Evolutionary conservation across 257 asterid genomes (phyloP), one percentile per base, ranked within the genome.

Genomic region (Knoxia roxburghii): DNA sequence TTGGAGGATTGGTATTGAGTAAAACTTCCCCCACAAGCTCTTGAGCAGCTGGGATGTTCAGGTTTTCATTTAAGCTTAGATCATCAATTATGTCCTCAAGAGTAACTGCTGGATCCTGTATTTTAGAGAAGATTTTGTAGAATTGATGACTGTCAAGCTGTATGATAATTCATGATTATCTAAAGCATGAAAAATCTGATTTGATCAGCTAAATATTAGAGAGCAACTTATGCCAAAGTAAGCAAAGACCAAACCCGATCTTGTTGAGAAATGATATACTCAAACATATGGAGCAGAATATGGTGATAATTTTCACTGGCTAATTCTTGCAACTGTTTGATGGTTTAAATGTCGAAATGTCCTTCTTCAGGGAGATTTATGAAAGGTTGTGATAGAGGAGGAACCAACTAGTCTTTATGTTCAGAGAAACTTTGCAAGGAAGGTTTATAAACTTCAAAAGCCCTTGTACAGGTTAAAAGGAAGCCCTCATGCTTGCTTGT

Each of bases 81-180:
- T 75, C 81, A 73, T 71, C 73, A 21, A 61, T 50, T 29, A 79
- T 68, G 73, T 75, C 87, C 17, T 61, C 79, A 20, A 45, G 56
- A 46, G 65, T 68, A 71, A 65, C 68, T n/a, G 75, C 68, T 49
- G 68, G 51, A 57, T 71, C 85, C 96, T 90, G 89, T 69, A n/a
- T 69, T 68, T 40, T 65, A 53, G 30, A 67, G 72, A 13, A 67
- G 61, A 52, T 55, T 20, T 24, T 21, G 69, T 10, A 33, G 13
- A 37, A 64, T 51, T 41, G 23, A 30, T 57, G 52, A 46, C 62
- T 64, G 24, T 35, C 35, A 57, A 53, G 73, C 61, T 53, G 67
- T 67, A 55, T 67, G 50, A 75, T 60, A 56, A 24, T 21, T 58
- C 53, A 61, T 12, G 58, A 61, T 45, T 23, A 29, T 18, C 61